phyloP scores from a whole-genome alignment of 2,329 filamentous ascomycete genomes.

The Trichoderma atrobrunneum region DNA sequence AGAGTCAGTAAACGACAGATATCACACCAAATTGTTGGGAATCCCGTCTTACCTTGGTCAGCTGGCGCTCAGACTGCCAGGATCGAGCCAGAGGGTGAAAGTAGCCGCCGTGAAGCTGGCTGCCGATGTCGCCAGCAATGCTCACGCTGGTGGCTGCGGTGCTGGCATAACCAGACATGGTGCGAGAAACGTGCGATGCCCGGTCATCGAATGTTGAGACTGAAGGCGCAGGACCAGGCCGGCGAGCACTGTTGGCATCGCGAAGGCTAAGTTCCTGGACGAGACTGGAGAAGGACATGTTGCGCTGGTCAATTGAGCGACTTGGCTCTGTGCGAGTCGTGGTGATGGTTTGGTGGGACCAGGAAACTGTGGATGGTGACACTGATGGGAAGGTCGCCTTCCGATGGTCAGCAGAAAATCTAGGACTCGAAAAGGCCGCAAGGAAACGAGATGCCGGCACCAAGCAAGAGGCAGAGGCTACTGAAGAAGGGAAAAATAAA shows the following conservation, averaged over 20 bases:
- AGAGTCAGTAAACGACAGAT: constrained; percentile 2
- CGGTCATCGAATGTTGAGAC: constrained; percentile 59
- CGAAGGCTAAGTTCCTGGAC: constrained; percentile 63
- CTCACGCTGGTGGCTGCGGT: constrained; percentile 66
- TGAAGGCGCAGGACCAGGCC: constrained; percentile 44
- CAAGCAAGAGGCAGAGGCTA: neutral
- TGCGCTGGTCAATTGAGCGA: constrained; percentile 17
- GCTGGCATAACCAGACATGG: constrained; percentile 61
- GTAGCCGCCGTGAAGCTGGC: constrained; percentile 80
- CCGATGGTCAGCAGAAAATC: neutral
- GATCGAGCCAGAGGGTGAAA: constrained; percentile 73
- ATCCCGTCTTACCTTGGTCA: constrained; percentile 66
- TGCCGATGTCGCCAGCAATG: constrained; percentile 73
- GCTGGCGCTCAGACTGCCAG: constrained; percentile 81
- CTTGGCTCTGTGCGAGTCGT: neutral
- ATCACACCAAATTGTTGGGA: neutral
- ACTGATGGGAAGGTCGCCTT: neutral
- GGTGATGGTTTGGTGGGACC: neutral
- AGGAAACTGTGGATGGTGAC: neutral
- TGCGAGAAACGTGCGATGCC: constrained; percentile 59
- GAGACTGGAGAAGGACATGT: constrained; percentile 66
- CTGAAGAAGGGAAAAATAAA: neutral
- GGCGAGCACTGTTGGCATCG: constrained; percentile 49
- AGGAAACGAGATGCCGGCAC: neutral
- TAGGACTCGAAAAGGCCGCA: neutral